phyloP scores from a whole-genome alignment of 768 basidiomycete genomes.

The Gymnopilus dilepis region DNA sequence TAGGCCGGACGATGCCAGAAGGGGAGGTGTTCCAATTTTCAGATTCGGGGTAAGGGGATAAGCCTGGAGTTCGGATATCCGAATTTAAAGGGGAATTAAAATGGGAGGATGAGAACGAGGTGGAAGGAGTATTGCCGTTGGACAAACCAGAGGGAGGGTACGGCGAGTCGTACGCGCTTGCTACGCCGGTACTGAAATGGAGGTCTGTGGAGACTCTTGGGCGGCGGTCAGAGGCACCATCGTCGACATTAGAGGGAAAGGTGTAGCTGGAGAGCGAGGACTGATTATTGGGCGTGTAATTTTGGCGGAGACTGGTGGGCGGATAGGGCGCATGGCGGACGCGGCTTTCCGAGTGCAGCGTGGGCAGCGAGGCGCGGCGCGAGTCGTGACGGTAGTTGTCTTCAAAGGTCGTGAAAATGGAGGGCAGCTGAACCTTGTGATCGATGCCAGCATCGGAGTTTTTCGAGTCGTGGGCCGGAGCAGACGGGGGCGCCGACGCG shows the following conservation, averaged over 20 bases:
- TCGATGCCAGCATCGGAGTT: constrained; percentile 47
- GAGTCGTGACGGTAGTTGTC: constrained; percentile 60
- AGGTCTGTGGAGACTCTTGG: constrained; percentile 54
- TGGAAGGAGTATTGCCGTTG: constrained; percentile 56
- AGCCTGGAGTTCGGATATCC: constrained; percentile 47
- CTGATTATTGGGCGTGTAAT: constrained; percentile 50
- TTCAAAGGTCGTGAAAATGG: constrained; percentile 74
- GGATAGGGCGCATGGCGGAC: constrained; percentile 64
- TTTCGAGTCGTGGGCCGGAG: constrained; percentile 38
- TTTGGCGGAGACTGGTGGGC: constrained; percentile 49
- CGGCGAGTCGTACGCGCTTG: constrained; percentile 49
- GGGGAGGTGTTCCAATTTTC: constrained; percentile 62
- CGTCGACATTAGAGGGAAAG: constrained; percentile 58
- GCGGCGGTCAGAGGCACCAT: constrained; percentile 45
- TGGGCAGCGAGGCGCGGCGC: constrained; percentile 70
- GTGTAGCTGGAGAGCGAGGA: constrained; percentile 53
- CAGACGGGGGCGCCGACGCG: constrained; percentile 32
- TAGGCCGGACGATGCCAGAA: constrained; percentile 68
- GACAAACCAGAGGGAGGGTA: constrained; percentile 56
- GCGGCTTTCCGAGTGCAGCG: constrained; percentile 58
- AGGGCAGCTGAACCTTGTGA: constrained; percentile 72
- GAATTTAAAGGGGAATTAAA: constrained; percentile 54
- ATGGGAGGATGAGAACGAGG: constrained; percentile 51
- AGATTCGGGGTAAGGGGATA: constrained; percentile 52
- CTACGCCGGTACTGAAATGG: constrained; percentile 47